Evolutionary conservation across 768 basidiomycete genomes (phyloP), one percentile per base, ranked within the genome.

Genomic region (Lentinula detonsa): DNA sequence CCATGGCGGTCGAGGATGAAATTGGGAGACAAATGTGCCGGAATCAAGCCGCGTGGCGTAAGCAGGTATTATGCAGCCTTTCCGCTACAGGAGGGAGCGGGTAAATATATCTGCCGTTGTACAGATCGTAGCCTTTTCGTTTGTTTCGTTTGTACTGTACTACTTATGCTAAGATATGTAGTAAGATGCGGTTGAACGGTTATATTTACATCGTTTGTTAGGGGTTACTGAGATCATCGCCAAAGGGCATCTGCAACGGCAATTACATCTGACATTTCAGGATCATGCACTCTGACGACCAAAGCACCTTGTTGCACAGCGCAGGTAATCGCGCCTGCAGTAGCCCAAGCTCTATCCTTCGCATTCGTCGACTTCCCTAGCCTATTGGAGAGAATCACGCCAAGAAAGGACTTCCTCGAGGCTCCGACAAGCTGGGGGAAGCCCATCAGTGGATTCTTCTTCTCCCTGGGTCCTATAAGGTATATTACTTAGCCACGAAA

Each of bases 371-470:
- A 70, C 18, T 83, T 73, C 1, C 86, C 88, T 34, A 71, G 61
- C 6, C 83, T 81, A 52, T 77, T 70, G 4, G 78, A 75, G 11
- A 93, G 78, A 21, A 93, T 76, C 2, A 73, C 71, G 0, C 93
- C 93, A 8, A 96, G 75, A 71, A 95, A 93, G 0, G 90, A 87
- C 70, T 98, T 98, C 52, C 88, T 77, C 9, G 93, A 95, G 1
- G 85, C 72, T 2, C 94, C 94, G 31, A 96, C 81, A 5, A 98
- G 78, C 18, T 79, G 73, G 0, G 90, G 84, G 69, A 86, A 83
- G 40, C 87, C 82, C 54, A 72, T 72, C 34, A 90, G 73, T 3
- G 77, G 74, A 62, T 88, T 90, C 46, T 72, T 71, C 18, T 66
- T 28, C 49, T 60, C 28, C 65, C n/a, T 62, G 64, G 56, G 53